Evolutionary conservation across 371 early-diverging fungal species (phyloP).

Genomic region (Apophysomyces ossiformis): DNA sequence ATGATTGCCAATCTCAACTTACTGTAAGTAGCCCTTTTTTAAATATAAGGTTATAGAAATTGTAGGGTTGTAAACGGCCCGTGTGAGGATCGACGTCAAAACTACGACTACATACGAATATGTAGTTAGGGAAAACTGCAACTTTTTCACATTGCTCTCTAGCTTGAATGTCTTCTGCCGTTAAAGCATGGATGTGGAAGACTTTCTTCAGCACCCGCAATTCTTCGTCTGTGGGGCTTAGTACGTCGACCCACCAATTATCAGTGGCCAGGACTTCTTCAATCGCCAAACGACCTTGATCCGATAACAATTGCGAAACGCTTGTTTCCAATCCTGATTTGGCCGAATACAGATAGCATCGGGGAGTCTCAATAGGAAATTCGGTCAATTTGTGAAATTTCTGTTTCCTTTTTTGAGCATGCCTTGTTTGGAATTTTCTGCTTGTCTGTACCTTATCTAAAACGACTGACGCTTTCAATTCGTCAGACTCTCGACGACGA

Average conservation of each 20-base stretch:
- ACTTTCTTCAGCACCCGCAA: conserved; percentile 75
- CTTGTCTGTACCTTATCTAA: background rate
- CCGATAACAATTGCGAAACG: conserved; percentile 29
- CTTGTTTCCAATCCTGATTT: background rate
- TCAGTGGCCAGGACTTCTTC: conserved; percentile 49
- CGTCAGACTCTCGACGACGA: background rate
- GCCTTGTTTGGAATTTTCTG: background rate
- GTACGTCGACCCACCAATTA: conserved; percentile 89
- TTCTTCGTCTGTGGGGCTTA: conserved; percentile 79
- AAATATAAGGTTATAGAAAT: conserved; percentile 83
- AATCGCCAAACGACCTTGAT: conserved; percentile 40
- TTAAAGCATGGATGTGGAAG: conserved; percentile 76
- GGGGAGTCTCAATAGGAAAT: background rate
- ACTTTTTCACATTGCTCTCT: conserved; percentile 79
- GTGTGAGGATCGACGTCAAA: conserved; percentile 67
- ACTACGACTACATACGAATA: conserved; percentile 69
- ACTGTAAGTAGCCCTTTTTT: conserved; percentile 64
- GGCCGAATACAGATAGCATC: background rate
- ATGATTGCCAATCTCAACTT: conserved; percentile 13
- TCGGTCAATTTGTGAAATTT: background rate
- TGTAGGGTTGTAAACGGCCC: conserved; percentile 63
- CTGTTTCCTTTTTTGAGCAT: background rate
- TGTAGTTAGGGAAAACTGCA: conserved; percentile 72
- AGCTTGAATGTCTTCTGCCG: conserved; percentile 73
- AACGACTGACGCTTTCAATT: background rate